phyloP scores from a whole-genome alignment of 108 stramenopile species.

The Skeletonema tropicum region DNA sequence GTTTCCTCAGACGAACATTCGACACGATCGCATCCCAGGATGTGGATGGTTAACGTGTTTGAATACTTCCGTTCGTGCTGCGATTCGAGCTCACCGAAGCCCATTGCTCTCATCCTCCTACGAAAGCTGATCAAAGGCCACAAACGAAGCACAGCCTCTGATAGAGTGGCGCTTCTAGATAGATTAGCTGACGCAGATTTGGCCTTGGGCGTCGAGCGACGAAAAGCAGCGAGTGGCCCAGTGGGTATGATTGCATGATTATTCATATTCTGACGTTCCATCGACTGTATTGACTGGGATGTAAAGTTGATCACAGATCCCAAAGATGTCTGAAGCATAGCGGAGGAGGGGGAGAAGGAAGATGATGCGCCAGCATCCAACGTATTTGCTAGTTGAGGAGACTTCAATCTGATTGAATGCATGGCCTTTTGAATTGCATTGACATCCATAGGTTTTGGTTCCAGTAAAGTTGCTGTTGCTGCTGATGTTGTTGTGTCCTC shows the following conservation, averaged over 20 bases:
- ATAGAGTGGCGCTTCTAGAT: constrained; percentile 75
- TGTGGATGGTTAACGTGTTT: constrained; percentile 59
- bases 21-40: constrained; percentile 79
- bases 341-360: constrained; percentile 26
- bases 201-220: constrained; percentile 59
- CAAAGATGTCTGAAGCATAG: constrained; percentile 18
- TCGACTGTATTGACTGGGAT: constrained; percentile 16
- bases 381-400: constrained; percentile 39
- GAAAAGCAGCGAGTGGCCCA: constrained; percentile 60
- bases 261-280: constrained; percentile 1
- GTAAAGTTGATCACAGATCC: constrained; percentile 23
- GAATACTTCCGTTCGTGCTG: constrained; percentile 4
- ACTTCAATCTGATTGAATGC: constrained; percentile 44
- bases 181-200: constrained; percentile 65
- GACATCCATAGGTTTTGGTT: constrained; percentile 19
- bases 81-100: constrained; percentile 6
- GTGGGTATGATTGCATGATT: constrained; percentile 58
- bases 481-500: not conserved
- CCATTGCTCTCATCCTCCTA: constrained; percentile 13
- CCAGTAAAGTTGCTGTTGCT: constrained; percentile 6
- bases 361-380: constrained; percentile 45
- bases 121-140: constrained; percentile 47
- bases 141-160: constrained; percentile 70
- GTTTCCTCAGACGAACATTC: constrained; percentile 71
- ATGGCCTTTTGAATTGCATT: constrained; percentile 41